These are phyloP conservation scores for Mentha longifolia DNA, from an alignment of 257 asterid species.

Conservation along the genomic window DNA sequence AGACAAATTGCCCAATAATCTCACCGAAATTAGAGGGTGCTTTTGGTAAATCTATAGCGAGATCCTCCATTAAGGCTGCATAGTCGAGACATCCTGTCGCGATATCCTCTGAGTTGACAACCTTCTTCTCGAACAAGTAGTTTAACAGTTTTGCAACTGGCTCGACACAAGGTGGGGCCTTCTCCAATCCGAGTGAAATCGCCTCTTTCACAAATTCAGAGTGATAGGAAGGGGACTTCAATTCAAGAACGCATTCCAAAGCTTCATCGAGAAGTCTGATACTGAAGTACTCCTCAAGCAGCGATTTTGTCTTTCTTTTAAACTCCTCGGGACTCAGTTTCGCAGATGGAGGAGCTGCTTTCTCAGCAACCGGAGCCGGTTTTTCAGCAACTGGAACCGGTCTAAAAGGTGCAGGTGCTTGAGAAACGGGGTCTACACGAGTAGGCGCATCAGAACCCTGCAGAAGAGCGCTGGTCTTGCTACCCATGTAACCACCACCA, in stretches of 20 bases:
- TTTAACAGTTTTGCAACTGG: constrained; percentile 62
- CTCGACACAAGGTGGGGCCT: constrained; percentile 71
- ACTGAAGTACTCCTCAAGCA: constrained; percentile 80
- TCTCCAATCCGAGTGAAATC: constrained; percentile 67
- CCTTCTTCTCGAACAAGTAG: constrained; percentile 60
- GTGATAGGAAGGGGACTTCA: constrained; percentile 78
- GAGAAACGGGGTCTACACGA: constrained; percentile 47
- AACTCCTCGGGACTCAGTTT: constrained; percentile 51
- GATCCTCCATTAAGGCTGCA: constrained; percentile 69
- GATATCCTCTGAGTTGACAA: constrained; percentile 51
- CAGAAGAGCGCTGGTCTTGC: constrained; percentile 75
- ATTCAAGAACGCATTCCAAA: constrained; percentile 72
- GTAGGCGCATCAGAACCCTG: constrained; percentile 60
- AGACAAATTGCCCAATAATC: constrained; percentile 63
- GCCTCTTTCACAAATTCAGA: constrained; percentile 85
- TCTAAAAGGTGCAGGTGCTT: constrained; percentile 41
- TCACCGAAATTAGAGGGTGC: constrained; percentile 87
- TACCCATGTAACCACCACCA: constrained; percentile 58
- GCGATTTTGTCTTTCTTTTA: constrained; percentile 61
- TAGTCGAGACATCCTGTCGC: constrained; percentile 54
- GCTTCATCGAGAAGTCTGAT: constrained; percentile 79
- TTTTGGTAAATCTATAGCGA: constrained; percentile 87
- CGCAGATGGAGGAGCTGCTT: constrained; percentile 45
- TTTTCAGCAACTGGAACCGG: constrained; percentile 39
- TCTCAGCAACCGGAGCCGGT: constrained; percentile 39